A percentile compares a stretch with the other conserved stretches of the same genome.
These are phyloP conservation scores for Syzygium aromaticum DNA, from an alignment of 345 rosid genomes.

Conservation along the genomic window DNA sequence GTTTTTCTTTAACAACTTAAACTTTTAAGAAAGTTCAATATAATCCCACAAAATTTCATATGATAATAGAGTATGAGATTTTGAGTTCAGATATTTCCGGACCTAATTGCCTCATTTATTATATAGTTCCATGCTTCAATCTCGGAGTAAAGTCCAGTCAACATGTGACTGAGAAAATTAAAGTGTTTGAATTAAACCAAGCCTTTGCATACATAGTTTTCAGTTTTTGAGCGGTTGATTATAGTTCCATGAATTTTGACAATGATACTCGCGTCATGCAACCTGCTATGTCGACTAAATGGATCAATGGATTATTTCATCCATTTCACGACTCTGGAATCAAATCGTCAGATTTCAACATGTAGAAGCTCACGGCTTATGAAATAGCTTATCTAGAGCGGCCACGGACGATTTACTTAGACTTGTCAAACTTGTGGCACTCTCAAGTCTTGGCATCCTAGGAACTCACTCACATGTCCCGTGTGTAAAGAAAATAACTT, in stretches of 20 bases:
- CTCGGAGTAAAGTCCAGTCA: background rate
- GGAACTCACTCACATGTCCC: background rate
- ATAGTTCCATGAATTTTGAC: background rate
- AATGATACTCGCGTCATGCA: fast-evolving
- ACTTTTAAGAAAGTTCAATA: too few relatives aligned
- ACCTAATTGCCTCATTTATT: background rate
- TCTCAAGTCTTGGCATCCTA: background rate
- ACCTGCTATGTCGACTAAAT: background rate
- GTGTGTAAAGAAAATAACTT: fast-evolving
- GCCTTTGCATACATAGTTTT: background rate
- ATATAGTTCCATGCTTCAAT: background rate
- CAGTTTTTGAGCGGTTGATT: background rate
- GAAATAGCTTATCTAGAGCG: background rate
- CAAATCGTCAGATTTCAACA: background rate
- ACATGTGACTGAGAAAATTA: background rate
- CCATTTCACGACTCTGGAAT: background rate
- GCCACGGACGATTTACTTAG: background rate
- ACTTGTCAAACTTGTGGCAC: background rate
- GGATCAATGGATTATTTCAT: too few relatives aligned
- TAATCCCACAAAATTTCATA: background rate
- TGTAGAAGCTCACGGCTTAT: background rate
- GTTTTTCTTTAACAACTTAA: too few relatives aligned
- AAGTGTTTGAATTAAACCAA: background rate
- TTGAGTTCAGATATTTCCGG: background rate
- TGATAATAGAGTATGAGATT: background rate